phyloP scores from a whole-genome alignment of 2,329 filamentous ascomycete genomes.

The Aspergillus sp. region DNA sequence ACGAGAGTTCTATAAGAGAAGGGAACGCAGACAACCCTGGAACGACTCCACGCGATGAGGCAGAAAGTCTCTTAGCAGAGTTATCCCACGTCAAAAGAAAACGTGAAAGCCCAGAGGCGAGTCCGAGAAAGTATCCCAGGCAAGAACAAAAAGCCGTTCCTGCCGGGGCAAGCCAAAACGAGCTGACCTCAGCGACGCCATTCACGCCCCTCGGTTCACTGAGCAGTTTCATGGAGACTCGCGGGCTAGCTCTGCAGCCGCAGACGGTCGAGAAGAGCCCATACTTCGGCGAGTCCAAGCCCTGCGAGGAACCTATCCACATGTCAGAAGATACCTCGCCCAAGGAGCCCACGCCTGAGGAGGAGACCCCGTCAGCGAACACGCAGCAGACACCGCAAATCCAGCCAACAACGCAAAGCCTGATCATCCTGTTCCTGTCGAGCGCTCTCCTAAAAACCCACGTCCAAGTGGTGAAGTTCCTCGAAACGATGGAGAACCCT shows the following conservation, averaged over 20 bases:
- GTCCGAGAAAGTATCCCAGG: background rate
- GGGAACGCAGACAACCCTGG: no score
- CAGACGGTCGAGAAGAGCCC: conserved; percentile 16
- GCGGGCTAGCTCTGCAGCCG: conserved; percentile 25
- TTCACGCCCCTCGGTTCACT: conserved; percentile 35
- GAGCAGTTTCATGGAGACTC: conserved; percentile 43
- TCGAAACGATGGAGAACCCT: conserved; percentile 9
- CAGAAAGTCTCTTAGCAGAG: background rate
- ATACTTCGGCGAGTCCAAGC: conserved; percentile 12
- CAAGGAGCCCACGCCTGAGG: background rate
- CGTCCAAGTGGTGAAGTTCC: conserved; percentile 9
- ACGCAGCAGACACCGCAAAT: no score
- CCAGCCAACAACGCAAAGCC: no score
- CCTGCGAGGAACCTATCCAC: background rate
- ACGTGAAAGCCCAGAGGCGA: background rate
- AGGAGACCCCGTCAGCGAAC: background rate
- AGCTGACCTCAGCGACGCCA: background rate
- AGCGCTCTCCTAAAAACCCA: conserved; percentile 18
- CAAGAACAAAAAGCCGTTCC: background rate
- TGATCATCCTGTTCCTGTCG: conserved; percentile 17
- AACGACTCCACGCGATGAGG: no score
- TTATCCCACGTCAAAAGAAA: background rate
- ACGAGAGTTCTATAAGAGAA: no score
- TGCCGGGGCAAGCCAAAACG: conserved; percentile 6
- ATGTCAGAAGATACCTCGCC: conserved; percentile 1